These are phyloP conservation scores for Mortierella sp. DNA, from an alignment of 371 early-diverging fungal species.

Conservation along the genomic window DNA sequence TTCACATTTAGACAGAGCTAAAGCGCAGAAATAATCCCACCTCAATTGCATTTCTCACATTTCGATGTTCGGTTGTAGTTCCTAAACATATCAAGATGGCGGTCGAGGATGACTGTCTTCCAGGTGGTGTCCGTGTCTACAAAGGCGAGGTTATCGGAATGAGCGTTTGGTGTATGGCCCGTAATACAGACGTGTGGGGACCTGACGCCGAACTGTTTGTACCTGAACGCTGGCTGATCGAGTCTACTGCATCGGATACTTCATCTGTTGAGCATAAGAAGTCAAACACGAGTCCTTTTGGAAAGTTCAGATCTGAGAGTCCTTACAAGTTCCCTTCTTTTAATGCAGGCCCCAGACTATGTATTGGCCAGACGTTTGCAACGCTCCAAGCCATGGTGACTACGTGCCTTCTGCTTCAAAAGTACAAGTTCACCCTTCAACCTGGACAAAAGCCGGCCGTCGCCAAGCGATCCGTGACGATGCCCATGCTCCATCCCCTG, in stretches of 20 bases:
- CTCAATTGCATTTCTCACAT: too few relatives aligned
- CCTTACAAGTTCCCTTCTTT: slow-evolving; percentile 56
- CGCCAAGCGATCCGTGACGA: slow-evolving; percentile 29
- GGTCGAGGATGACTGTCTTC: slow-evolving; percentile 67
- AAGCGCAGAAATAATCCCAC: too few relatives aligned
- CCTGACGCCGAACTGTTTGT: slow-evolving; percentile 66
- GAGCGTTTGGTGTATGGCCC: slow-evolving; percentile 59
- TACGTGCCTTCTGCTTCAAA: slow-evolving; percentile 57
- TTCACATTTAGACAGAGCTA: too few relatives aligned
- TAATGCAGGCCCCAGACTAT: slow-evolving; percentile 70
- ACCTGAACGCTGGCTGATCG: slow-evolving; percentile 72
- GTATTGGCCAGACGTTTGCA: slow-evolving; percentile 61
- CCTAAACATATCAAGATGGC: slow-evolving; percentile 35
- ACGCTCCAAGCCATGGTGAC: slow-evolving; percentile 65
- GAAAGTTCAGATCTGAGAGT: slow-evolving; percentile 31
- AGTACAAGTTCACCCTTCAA: slow-evolving; percentile 55
- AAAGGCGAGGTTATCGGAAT: slow-evolving; percentile 64
- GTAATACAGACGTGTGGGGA: slow-evolving; percentile 68
- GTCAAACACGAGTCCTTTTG: slow-evolving; percentile 37
- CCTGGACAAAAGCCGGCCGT: slow-evolving; percentile 50
- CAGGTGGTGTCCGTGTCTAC: slow-evolving; percentile 70
- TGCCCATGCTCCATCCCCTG: slow-evolving; percentile 38
- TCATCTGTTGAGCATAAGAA: neutral
- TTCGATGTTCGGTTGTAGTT: neutral
- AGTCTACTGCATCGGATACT: too few relatives aligned